phyloP scores from a whole-genome alignment of 2,329 filamentous ascomycete species.

The Xylariaceae sp. region DNA sequence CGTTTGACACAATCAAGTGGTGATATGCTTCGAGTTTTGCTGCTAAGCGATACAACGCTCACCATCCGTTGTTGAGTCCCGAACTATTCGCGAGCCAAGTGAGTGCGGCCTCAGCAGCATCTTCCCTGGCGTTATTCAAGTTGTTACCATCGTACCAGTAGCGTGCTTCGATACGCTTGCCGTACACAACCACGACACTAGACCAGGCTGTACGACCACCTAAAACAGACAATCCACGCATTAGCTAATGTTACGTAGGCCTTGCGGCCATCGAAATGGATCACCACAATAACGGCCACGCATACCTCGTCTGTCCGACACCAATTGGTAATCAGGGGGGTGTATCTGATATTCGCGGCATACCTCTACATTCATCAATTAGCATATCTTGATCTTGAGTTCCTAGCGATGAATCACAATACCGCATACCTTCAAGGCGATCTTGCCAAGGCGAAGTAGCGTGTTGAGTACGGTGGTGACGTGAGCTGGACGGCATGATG shows the following conservation, averaged over 20 bases:
- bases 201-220: conserved; percentile 92
- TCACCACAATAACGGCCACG: not conserved
- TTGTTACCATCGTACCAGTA: conserved; percentile 92
- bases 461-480: conserved; percentile 14
- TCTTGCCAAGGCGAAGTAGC: conserved; percentile 48
- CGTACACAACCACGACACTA: conserved; percentile 69
- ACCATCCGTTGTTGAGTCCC: conserved; percentile 28
- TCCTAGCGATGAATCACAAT: not conserved
- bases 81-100: conserved; percentile 47
- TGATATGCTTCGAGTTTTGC: no score
- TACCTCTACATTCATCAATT: conserved; percentile 42
- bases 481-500: conserved; percentile 26
- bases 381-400: conserved; percentile 7
- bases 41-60: conserved; percentile 2
- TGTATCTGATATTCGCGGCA: conserved; percentile 52
- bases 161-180: conserved; percentile 62
- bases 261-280: not conserved
- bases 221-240: conserved; percentile 32
- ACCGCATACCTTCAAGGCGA: conserved; percentile 47
- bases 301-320: conserved; percentile 70
- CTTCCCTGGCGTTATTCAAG: conserved; percentile 82
- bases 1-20: no score
- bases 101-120: conserved; percentile 80
- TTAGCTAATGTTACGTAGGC: conserved; percentile 6
- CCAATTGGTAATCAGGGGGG: conserved; percentile 62